Evolutionary conservation across 2,329 filamentous ascomycete genomes (phyloP).

Genomic region (Botrytis squamosa): DNA sequence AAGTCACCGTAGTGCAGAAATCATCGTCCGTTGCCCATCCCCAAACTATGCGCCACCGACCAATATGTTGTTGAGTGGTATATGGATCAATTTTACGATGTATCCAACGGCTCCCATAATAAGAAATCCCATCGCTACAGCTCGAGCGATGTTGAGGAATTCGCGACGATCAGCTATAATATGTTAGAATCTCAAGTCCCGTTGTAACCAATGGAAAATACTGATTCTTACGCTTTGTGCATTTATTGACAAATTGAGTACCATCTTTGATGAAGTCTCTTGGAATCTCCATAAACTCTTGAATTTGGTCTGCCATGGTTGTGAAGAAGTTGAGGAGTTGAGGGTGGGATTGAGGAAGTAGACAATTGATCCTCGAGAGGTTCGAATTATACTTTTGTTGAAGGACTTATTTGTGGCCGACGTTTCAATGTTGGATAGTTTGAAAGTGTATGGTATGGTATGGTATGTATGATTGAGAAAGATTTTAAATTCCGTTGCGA

Average conservation of each 20-base stretch:
- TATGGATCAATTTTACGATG: constrained; percentile 52
- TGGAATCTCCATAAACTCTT: constrained; percentile 56
- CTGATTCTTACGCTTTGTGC: constrained; percentile 45
- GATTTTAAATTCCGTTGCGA: background rate
- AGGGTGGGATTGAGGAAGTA: background rate
- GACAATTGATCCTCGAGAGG: background rate
- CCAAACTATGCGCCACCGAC: constrained; percentile 43
- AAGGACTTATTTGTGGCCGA: background rate
- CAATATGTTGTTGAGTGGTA: constrained; percentile 54
- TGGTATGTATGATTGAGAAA: background rate
- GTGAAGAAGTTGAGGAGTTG: constrained; percentile 18
- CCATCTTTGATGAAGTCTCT: constrained; percentile 48
- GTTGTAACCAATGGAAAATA: background rate
- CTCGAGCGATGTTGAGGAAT: constrained; percentile 49
- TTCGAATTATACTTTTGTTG: background rate
- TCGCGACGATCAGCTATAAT: constrained; percentile 41
- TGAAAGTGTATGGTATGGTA: background rate
- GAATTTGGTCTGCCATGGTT: constrained; percentile 54
- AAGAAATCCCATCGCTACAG: constrained; percentile 52
- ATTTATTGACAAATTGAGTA: constrained; percentile 45
- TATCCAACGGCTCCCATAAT: constrained; percentile 55
- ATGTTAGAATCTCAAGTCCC: background rate
- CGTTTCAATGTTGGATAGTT: background rate
- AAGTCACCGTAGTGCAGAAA: background rate
- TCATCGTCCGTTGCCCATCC: background rate